Conservation (phyloP, 2,329 filamentous ascomycete genomes). For the Harringtonia aguacate region DNA sequence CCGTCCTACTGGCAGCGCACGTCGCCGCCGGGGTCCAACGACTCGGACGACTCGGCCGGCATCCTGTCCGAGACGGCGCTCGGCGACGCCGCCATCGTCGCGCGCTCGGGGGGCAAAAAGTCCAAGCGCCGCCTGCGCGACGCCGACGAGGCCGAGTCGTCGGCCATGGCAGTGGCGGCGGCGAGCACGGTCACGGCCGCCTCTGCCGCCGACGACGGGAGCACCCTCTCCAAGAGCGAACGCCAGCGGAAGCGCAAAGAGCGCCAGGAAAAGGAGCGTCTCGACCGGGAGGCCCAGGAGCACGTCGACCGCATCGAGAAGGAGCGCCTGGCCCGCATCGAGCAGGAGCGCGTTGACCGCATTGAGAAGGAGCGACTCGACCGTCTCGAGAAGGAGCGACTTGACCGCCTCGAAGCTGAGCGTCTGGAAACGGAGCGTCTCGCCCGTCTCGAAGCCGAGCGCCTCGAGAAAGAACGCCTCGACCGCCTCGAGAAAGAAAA, state of each 20-base stretch:
- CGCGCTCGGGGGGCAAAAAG: slow-evolving; percentile 5
- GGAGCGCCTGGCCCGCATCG: no score
- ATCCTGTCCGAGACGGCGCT: slow-evolving; percentile 13
- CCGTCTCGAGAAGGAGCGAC: no score
- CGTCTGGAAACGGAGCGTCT: no score
- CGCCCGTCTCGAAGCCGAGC: no score
- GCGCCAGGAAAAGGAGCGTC: background rate
- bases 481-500: no score
- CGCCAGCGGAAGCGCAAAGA: background rate
- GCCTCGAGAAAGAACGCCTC: no score
- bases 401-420: background rate
- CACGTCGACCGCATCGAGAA: background rate
- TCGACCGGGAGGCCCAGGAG: no score
- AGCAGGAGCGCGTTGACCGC: no score
- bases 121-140: slow-evolving; percentile 4
- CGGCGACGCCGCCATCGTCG: slow-evolving; percentile 6
- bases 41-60: slow-evolving; percentile 15
- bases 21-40: slow-evolving; percentile 51
- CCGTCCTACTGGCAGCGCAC: slow-evolving; percentile 51
- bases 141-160: background rate
- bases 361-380: no score
- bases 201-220: background rate
- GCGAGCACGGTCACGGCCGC: background rate
- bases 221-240: background rate
- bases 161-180: no score